These are phyloP conservation scores for Lepraria neglecta DNA, from an alignment of 495 filamentous ascomycete species.

Conservation along the genomic window DNA sequence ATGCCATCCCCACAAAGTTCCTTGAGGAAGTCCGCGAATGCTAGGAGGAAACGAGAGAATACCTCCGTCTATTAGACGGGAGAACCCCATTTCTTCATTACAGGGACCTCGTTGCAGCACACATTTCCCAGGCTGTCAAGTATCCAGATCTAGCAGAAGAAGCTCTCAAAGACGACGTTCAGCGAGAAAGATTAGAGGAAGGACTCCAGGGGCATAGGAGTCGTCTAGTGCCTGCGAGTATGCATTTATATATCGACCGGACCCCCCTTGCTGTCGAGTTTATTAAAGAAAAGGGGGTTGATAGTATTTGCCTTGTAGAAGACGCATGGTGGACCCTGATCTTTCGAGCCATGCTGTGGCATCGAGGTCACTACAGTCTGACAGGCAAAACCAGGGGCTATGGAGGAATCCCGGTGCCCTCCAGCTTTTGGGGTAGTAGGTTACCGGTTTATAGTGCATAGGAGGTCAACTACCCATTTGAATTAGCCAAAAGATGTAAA, in stretches of 20 bases:
- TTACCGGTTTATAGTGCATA: conserved; percentile 15
- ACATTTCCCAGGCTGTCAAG: conserved; percentile 18
- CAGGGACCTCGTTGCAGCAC: conserved; percentile 1
- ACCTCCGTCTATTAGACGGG: no score
- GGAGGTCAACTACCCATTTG: neutral
- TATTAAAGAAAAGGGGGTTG: conserved; percentile 1
- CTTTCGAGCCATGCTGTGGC: conserved; percentile 30
- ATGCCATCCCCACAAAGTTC: no score
- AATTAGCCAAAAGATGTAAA: neutral
- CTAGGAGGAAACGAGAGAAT: no score
- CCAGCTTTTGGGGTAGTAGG: conserved; percentile 14
- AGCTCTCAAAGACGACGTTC: neutral
- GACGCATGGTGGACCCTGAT: conserved; percentile 29
- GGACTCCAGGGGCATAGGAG: neutral
- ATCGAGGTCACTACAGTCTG: conserved; percentile 25
- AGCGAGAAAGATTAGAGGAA: neutral
- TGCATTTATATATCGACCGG: conserved; percentile 15
- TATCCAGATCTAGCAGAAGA: conserved; percentile 1
- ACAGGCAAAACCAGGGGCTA: conserved; percentile 13
- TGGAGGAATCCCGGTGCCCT: neutral
- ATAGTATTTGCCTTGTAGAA: neutral
- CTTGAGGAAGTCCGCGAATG: no score
- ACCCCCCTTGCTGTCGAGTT: neutral
- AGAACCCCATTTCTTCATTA: no score
- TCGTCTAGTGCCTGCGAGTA: neutral